Percentiles rank a stretch among this genome's conserved stretches.
These are phyloP conservation scores for Xylaria intraflava DNA, from an alignment of 495 filamentous ascomycete species.

Conservation along the genomic window DNA sequence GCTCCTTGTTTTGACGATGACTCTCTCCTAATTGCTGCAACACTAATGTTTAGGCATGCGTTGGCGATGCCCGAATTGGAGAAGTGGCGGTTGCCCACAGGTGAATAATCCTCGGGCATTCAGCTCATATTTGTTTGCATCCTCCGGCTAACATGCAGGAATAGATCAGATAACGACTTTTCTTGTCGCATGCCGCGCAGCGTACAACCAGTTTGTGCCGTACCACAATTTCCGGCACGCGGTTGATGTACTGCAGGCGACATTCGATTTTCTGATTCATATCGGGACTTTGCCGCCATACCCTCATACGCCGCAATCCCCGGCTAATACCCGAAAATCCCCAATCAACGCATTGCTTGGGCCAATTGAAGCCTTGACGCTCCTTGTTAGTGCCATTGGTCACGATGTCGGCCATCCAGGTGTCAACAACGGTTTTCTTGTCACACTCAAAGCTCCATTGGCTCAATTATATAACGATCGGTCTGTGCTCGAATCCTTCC, in stretches of 20 bases:
- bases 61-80: conserved; percentile 74
- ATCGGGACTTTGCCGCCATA: conserved; percentile 73
- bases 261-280: conserved; percentile 83
- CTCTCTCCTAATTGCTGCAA: conserved; percentile 73
- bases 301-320: conserved; percentile 17
- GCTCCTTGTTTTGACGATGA: conserved; percentile 86
- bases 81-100: conserved; percentile 67
- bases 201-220: conserved; percentile 93
- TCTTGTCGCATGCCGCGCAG: conserved; percentile 71
- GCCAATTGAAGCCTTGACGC: conserved; percentile 81
- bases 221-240: conserved; percentile 99
- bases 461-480: conserved; percentile 98
- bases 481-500: conserved; percentile 94
- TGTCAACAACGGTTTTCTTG: conserved; percentile 94
- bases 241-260: conserved; percentile 88
- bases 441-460: conserved; percentile 85
- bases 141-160: conserved; percentile 24
- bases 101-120: conserved; percentile 30
- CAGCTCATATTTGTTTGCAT: conserved; percentile 4
- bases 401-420: conserved; percentile 97
- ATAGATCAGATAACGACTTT: conserved; percentile 66
- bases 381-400: conserved; percentile 89
- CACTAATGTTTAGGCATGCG: conserved; percentile 83
- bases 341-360: conserved; percentile 64
- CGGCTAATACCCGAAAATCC: conserved; percentile 33